These are phyloP conservation scores for Stephanodiscus triporus DNA, from an alignment of 108 stramenopile genomes.

Conservation along the genomic window DNA sequence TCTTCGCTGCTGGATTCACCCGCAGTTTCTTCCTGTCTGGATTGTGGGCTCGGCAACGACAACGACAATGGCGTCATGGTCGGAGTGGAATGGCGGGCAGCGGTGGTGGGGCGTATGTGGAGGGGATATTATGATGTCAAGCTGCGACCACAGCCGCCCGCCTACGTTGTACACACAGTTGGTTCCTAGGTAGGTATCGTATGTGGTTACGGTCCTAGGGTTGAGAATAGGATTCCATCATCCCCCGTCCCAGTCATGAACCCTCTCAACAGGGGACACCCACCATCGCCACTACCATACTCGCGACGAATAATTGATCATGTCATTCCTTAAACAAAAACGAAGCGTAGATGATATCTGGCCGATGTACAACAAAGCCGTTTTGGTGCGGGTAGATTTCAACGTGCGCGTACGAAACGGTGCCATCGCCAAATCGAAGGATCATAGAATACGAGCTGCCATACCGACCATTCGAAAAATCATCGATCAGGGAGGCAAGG, in stretches of 20 bases:
- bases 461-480: slow-evolving; percentile 84
- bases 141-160: too few relatives aligned
- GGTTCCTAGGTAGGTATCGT: too few relatives aligned
- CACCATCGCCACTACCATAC: background rate
- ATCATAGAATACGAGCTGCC: slow-evolving; percentile 76
- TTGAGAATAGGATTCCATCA: too few relatives aligned
- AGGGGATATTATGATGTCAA: too few relatives aligned
- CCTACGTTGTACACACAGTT: too few relatives aligned
- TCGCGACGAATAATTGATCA: background rate
- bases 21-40: slow-evolving; percentile 6
- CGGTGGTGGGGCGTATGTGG: background rate
- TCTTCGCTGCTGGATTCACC: background rate
- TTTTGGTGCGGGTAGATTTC: slow-evolving; percentile 87
- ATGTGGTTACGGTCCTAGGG: too few relatives aligned
- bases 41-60: background rate
- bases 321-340: slow-evolving; percentile 46
- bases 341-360: slow-evolving; percentile 41
- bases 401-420: slow-evolving; percentile 81
- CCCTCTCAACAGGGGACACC: background rate
- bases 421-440: slow-evolving; percentile 79
- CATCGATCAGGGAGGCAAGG: slow-evolving; percentile 66
- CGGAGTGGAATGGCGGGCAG: background rate
- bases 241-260: too few relatives aligned
- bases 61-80: background rate
- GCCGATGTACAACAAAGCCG: slow-evolving; percentile 44